A percentile compares a stretch with the other conserved stretches of the same genome.
These are phyloP conservation scores for Heterococcus sp. DNA, from an alignment of 108 stramenopile species.

Conservation along the genomic window DNA sequence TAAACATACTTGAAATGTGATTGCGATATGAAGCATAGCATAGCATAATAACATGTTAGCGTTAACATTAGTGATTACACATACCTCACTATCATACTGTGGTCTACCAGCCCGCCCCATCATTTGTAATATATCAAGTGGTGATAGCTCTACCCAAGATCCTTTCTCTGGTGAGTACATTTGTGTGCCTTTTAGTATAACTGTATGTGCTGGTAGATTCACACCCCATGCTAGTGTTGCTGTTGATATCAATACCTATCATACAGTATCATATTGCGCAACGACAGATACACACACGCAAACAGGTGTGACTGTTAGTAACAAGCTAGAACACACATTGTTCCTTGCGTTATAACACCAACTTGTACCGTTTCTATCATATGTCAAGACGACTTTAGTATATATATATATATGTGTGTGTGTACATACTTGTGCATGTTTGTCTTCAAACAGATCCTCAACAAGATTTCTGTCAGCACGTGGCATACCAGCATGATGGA, in stretches of 20 bases:
- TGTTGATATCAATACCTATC: conserved; percentile 81
- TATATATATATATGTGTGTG: too few species aligned
- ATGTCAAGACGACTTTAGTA: too few species aligned
- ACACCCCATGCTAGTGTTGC: conserved; percentile 99
- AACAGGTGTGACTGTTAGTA: too few species aligned
- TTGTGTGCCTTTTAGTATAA: conserved; percentile 99
- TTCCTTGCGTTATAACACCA: too few species aligned
- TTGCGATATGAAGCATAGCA: too few species aligned
- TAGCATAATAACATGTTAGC: neutral
- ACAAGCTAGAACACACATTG: too few species aligned
- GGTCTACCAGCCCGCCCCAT: conserved; percentile 97
- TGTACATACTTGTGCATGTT: conserved; percentile 83
- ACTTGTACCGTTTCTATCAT: too few species aligned
- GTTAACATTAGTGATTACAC: neutral
- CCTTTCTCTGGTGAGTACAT: conserved; percentile 97
- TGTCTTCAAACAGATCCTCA: conserved; percentile 93
- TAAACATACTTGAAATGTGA: too few species aligned
- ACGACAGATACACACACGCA: too few species aligned
- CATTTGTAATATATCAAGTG: conserved; percentile 97
- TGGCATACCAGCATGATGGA: conserved; percentile 97
- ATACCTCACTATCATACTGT: conserved; percentile 75
- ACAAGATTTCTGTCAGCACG: conserved; percentile 92
- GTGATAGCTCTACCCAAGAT: conserved; percentile 95
- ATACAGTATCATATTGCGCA: too few species aligned
- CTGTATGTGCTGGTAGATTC: conserved; percentile 97